Conservation (phyloP, 1,284 basidiomycete genomes). For the Irpex sp. region DNA sequence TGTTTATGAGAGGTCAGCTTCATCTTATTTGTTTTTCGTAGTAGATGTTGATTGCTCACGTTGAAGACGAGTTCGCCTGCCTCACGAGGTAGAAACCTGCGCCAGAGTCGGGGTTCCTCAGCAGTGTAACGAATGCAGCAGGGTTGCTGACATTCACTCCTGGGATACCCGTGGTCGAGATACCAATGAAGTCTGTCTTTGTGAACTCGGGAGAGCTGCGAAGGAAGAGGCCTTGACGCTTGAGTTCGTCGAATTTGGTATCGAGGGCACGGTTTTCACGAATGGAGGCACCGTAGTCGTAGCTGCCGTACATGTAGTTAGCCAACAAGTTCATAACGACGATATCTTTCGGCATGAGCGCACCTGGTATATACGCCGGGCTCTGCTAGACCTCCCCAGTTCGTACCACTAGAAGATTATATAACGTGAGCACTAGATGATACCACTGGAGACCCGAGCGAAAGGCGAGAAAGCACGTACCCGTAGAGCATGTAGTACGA, state of each 20-base stretch:
- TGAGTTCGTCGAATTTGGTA: constrained; percentile 68
- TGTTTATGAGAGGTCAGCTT: constrained; percentile 17
- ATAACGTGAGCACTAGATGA: no score
- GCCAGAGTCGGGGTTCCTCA: constrained; percentile 60
- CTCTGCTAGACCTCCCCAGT: constrained; percentile 72
- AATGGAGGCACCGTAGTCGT: constrained; percentile 66
- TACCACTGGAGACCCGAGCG: no score
- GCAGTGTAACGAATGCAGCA: constrained; percentile 49
- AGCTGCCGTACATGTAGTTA: constrained; percentile 34
- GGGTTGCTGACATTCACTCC: constrained; percentile 43
- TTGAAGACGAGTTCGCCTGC: constrained; percentile 60
- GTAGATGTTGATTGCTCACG: constrained; percentile 34
- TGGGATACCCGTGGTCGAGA: constrained; percentile 43
- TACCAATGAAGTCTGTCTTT: constrained; percentile 69
- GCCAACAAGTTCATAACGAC: no score
- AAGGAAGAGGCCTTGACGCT: constrained; percentile 68
- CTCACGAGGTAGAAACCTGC: constrained; percentile 68
- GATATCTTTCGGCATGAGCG: no score
- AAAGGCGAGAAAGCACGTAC: no score
- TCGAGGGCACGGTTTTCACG: constrained; percentile 65
- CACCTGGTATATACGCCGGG: constrained; percentile 54
- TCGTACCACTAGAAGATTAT: constrained; percentile 52
- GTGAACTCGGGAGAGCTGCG: constrained; percentile 70
- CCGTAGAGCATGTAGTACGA: constrained; percentile 79
- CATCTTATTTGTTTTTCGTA: not conserved